Base-by-base conservation (phyloP, 1,284 basidiomycete genomes). In the Xerocomus minutiporus region DNA sequence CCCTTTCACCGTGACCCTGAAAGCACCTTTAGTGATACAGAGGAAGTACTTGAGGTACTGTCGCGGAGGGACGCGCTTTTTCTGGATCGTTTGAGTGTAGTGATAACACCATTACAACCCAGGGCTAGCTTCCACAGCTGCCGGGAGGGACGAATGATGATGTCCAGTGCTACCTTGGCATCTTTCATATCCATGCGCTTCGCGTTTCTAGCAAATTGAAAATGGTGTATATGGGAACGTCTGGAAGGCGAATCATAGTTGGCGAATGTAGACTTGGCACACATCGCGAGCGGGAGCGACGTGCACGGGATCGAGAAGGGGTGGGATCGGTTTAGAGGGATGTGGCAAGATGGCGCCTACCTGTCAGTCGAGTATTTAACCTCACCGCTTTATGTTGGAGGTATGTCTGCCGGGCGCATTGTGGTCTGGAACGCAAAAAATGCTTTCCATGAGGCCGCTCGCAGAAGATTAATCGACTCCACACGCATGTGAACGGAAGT, bases 141-240 rank as follows among this genome's bases (percentile, higher is more conserved):
- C 34, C 63, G 36, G 2, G 65, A 58, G 17, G 64, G 57, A 11
- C 56, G 61, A 15, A 68, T 50, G 29, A 68, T 53, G 54, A 65
- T 45, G 36, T 55, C 55, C 51, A 66, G 44, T 35, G 51, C 48
- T 2, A 57, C 38, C 35, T 56, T 66, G 23, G 53, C 54, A 17
- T 57, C 52, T 53, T 55, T 56, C 42, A 58, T 31, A 13, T 34
- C 32, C 32, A 34, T 34, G 32, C 32, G 32, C 32, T 34, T 34
- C 32, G 32, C 32, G 32, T 49, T 59, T 35, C 54, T 52, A 46
- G 54, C 20, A 40, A 66, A 44, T 20, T 55, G 55, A 41, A 56
- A 48, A 36, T 51, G 63, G 28, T 51, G 53, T 20, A 47, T 8
- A 15, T 40, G 41, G 12, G 32, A 40, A 1, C 47, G 54, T n/a